Base-by-base conservation (phyloP, 2,329 filamentous ascomycete species). In the Rugonectria rugulosa region DNA sequence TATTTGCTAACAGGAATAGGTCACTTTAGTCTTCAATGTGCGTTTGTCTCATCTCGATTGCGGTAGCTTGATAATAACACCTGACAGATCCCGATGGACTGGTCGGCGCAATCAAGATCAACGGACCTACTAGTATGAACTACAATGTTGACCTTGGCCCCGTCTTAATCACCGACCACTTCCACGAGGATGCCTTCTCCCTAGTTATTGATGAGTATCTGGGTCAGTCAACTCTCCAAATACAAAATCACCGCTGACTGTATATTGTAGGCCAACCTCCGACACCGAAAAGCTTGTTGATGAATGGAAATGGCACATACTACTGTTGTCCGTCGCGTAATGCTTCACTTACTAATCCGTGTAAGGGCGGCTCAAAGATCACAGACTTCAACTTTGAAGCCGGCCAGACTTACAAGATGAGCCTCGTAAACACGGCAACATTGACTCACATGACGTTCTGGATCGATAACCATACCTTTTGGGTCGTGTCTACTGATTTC, bases 401-500 rank as follows among this genome's bases (percentile, higher is more conserved):
- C 12, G 43, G 27, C 21, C 38, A 44, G 34, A 53, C 41, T 7
- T 53, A 53, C 24, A 75, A 74, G 9, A 68, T 83, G 27, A 72
- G 80, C 2, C 64, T 83, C 32, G 76, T 82, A 64, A 83, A 82
- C 69, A 74, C 77, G 1, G 84, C 65, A 65, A 83, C 70, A 67
- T 78, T 66, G 74, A 68, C 83, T 56, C 75, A 74, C 17, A 73
- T 81, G 61, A 79, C 75, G 2, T 78, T 86, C 47, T 79, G 81
- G 34, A 76, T 84, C 31, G 80, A 79, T 50, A 75, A 75, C 23
- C 83, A 86, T 66, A 72, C 71, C 10, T 70, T 86, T 56, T 81
- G 76, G 1, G 78, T 86, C 29, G 79, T 86, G 45, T 73, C 78
- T 10, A 77, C 75, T 38, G 84, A 86, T 64, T 79, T 83, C 32